These are phyloP conservation scores for Fomes fomentarius DNA, from an alignment of 1,284 basidiomycete species.

Conservation along the genomic window DNA sequence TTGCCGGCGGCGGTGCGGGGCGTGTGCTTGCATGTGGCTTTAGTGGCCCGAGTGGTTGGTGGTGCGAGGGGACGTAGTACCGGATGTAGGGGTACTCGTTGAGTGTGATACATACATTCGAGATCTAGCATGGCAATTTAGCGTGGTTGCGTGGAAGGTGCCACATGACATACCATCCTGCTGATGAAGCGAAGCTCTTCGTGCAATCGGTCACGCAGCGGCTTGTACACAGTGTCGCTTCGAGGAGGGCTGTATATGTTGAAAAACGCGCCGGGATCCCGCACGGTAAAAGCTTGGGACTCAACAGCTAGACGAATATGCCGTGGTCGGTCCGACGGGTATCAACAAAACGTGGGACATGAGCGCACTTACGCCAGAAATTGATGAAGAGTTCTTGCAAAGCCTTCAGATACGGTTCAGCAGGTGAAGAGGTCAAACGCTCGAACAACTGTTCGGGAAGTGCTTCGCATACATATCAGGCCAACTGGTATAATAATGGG, in stretches of 20 bases:
- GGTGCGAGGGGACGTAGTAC: conserved; percentile 88
- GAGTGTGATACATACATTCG: conserved; percentile 89
- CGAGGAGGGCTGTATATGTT: conserved; percentile 85
- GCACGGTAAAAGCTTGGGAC: conserved; percentile 80
- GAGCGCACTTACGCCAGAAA: conserved; percentile 73
- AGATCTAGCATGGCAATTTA: conserved; percentile 64
- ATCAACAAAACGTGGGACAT: not conserved
- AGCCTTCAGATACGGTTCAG: conserved; percentile 70
- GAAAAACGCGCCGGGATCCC: conserved; percentile 81
- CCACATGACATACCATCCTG: conserved; percentile 55
- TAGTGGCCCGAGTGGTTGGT: conserved; percentile 86
- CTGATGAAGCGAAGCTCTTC: conserved; percentile 81
- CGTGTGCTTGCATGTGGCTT: conserved; percentile 65
- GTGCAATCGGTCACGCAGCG: conserved; percentile 70
- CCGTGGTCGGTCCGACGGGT: not conserved
- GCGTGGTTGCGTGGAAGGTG: too few relatives aligned
- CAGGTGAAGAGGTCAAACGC: conserved; percentile 70
- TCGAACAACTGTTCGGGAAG: conserved; percentile 78
- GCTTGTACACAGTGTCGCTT: conserved; percentile 60
- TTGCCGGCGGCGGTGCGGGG: conserved; percentile 64
- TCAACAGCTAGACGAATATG: conserved; percentile 64
- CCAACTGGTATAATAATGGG: not conserved
- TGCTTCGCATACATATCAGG: conserved; percentile 43
- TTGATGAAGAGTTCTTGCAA: conserved; percentile 89
- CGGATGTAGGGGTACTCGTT: conserved; percentile 95